phyloP scores from a whole-genome alignment of 116 monocot genomes.

The Papilionanthe hybrid region DNA sequence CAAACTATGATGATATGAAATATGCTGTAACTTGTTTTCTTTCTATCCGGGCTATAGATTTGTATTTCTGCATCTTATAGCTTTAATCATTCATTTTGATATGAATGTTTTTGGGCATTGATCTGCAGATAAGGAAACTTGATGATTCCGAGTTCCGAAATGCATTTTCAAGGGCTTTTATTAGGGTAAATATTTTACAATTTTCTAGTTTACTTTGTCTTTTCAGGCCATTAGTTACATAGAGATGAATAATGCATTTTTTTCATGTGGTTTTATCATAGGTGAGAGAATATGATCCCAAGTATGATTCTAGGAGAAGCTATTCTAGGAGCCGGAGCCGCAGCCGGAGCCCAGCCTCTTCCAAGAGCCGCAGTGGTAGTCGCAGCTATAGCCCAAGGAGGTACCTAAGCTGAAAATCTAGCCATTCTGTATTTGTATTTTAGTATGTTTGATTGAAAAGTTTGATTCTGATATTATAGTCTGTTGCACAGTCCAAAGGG shows the following conservation, averaged over 20 bases:
- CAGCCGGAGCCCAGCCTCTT: conserved; percentile 31
- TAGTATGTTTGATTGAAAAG: neutral
- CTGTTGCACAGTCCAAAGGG: conserved; percentile 27
- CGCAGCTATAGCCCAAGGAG: conserved; percentile 32
- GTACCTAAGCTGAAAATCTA: neutral
- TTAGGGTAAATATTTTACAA: conserved; percentile 20
- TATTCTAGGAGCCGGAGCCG: conserved; percentile 38
- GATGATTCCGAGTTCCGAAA: conserved; percentile 77
- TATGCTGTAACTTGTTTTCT: conserved; percentile 46
- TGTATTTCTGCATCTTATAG: neutral
- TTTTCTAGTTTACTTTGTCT: neutral
- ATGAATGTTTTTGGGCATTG: neutral
- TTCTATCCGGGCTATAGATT: neutral
- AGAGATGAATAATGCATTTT: neutral
- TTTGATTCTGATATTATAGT: neutral
- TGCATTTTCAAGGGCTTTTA: conserved; percentile 55
- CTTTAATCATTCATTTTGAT: neutral
- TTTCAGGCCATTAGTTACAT: neutral
- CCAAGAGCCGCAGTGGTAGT: conserved; percentile 38
- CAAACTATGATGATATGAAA: conserved; percentile 83
- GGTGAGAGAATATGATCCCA: conserved; percentile 20
- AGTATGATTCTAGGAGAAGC: conserved; percentile 30
- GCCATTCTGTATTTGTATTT: conserved; percentile 11
- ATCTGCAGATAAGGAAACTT: conserved; percentile 56
- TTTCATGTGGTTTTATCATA: neutral